Base-by-base conservation (phyloP, 2,329 filamentous ascomycete genomes). In the Neopestalotiopsis sp. region DNA sequence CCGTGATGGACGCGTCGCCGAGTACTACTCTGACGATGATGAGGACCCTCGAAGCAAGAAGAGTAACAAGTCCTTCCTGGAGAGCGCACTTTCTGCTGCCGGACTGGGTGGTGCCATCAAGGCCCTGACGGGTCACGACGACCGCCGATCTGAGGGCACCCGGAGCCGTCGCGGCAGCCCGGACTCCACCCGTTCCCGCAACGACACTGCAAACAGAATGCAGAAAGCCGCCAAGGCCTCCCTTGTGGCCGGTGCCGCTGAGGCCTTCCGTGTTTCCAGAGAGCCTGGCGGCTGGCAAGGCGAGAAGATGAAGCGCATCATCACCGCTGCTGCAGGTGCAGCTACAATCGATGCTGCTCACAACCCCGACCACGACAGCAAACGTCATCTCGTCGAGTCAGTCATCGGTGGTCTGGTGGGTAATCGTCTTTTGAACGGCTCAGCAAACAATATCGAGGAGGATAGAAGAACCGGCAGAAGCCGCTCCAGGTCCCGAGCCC, bases 211-310 rank as follows among this genome's bases (percentile, higher is more conserved):
- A 45, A 86, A 84, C 74, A 93, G 93, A 74, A 88, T 94, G 61
- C 90, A 94, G 73, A 94, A 97, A 81, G 94, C 94, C 42, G 94
- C 95, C 78, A 95, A 96, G 84, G 95, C 95, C 42, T 96, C 95
- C 24, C 86, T 98, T 53, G 88, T 97, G 61, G 95, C 95, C 38
- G 95, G 94, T 75, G 95, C 95, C 56, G 92, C 94, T 67, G 95
- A 98, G 81, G 95, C 95, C 57, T 97, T 97, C 86, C 92, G 94
- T 71, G 91, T 94, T 68, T 91, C 95, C 78, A 97, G 95, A 76
- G 92, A 96, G 71, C 92, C 94, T 2, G 95, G 95, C 67, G 89
- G 91, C 58, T 98, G 95, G 94, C 92, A 91, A 72, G 95, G 95
- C 49, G 92, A 93, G 71, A 98, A 98, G 82, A 94, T 94, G 73